Evolutionary conservation across 2,329 filamentous ascomycete genomes (phyloP).

Genomic region (Capronia coronata): DNA sequence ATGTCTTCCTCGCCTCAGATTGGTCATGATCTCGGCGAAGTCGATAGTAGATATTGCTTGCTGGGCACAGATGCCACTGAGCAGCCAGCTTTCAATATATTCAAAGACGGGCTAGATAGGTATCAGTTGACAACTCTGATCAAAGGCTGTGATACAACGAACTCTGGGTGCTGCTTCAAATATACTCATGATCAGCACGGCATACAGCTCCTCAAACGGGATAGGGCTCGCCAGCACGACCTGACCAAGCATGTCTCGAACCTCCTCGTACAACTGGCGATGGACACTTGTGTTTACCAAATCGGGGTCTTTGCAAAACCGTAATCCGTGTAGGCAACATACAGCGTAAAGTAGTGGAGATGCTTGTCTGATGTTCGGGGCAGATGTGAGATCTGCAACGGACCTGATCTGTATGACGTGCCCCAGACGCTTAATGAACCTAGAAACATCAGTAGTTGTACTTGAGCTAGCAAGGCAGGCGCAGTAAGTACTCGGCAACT

Average conservation of each 20-base stretch:
- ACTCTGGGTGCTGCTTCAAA: background rate
- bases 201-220: background rate
- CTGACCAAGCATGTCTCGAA: slow-evolving; percentile 1
- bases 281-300: background rate
- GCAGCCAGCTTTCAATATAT: slow-evolving; percentile 1
- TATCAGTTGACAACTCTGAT: background rate
- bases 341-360: background rate
- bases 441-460: background rate
- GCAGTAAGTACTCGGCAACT: background rate
- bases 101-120: background rate
- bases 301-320: background rate
- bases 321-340: background rate
- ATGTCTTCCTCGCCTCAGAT: background rate
- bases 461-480: background rate
- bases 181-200: background rate
- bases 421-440: background rate
- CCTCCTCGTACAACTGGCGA: background rate
- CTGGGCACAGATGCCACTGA: background rate
- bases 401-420: slow-evolving; percentile 1
- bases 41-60: background rate
- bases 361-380: background rate
- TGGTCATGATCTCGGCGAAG: background rate
- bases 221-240: background rate
- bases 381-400: background rate
- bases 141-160: background rate